Percentiles rank a stretch among this genome's conserved stretches.
Evolutionary conservation across 495 filamentous ascomycete species (phyloP).

Genomic region (Aspergillus steynii): DNA sequence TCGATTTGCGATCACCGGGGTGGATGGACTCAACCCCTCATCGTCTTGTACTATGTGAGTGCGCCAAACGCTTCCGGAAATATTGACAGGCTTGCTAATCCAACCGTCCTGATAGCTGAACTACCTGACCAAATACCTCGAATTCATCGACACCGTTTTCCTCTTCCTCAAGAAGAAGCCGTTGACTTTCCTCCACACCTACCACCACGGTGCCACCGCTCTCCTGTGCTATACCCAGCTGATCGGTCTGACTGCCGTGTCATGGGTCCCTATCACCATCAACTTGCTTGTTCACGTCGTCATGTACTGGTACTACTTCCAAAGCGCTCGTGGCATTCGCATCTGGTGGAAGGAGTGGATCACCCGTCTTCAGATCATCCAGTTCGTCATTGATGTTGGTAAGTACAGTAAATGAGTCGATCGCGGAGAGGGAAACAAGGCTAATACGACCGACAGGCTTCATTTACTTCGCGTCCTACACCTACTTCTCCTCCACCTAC

Average conservation of each 20-base stretch:
- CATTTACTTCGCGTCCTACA: conserved; percentile 95
- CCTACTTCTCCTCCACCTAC: conserved; percentile 92
- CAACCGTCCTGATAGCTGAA: conserved; percentile 53
- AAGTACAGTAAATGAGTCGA: conserved; percentile 17
- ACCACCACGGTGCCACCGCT: conserved; percentile 73
- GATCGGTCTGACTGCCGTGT: conserved; percentile 65
- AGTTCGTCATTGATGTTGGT: conserved; percentile 62
- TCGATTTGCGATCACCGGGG: conserved; percentile 64
- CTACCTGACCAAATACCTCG: conserved; percentile 72
- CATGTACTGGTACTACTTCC: conserved; percentile 68
- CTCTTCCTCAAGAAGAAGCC: conserved; percentile 75
- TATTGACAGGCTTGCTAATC: conserved; percentile 7
- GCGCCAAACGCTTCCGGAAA: not conserved
- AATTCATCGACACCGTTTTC: conserved; percentile 70
- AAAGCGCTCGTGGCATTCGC: conserved; percentile 57
- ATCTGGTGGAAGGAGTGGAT: conserved; percentile 66
- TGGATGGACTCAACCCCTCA: conserved; percentile 66
- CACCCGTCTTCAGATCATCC: conserved; percentile 57
- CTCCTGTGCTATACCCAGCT: conserved; percentile 73
- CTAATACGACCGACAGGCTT: conserved; percentile 56
- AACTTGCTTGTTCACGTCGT: conserved; percentile 73
- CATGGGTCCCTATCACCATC: conserved; percentile 67
- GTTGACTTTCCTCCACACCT: conserved; percentile 75
- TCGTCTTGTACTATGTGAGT: conserved; percentile 69
- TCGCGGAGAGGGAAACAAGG: not conserved